Percentiles rank a stretch among this genome's conserved stretches.
Conservation (phyloP, 768 basidiomycete species). For the Austroboletus eburneus region DNA sequence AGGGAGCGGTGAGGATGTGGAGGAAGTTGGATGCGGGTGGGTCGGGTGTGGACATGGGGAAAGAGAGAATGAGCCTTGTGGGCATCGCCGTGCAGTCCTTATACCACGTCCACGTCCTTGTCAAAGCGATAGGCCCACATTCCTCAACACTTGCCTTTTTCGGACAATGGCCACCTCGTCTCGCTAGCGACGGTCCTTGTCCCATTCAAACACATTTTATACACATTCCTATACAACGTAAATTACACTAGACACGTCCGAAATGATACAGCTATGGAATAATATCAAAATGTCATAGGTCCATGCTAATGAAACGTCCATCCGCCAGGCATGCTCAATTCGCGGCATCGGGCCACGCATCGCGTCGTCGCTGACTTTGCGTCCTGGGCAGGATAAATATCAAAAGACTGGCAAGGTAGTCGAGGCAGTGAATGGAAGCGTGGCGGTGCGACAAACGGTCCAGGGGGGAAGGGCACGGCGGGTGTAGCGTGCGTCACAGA, state of each 20-base stretch:
- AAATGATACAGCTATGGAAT: conserved; percentile 12
- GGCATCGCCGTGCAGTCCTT: conserved; percentile 20
- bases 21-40: conserved; percentile 26
- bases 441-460: conserved; percentile 15
- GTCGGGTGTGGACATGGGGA: background rate
- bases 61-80: background rate
- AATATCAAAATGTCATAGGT: background rate
- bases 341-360: conserved; percentile 19
- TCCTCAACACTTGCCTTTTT: conserved; percentile 34
- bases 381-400: conserved; percentile 16
- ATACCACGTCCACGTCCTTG: conserved; percentile 23
- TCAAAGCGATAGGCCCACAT: conserved; percentile 28
- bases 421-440: conserved; percentile 25
- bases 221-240: conserved; percentile 15
- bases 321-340: conserved; percentile 40
- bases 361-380: conserved; percentile 7
- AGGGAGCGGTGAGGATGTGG: conserved; percentile 26
- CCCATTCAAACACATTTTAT: conserved; percentile 9
- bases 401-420: conserved; percentile 17
- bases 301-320: conserved; percentile 31
- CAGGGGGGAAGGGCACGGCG: conserved; percentile 6
- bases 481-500: conserved; percentile 3
- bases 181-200: conserved; percentile 22
- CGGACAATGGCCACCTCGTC: conserved; percentile 23
- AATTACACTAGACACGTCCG: conserved; percentile 16